Conservation (phyloP, 345 rosid species). For the Noccaea bulbosa region DNA sequence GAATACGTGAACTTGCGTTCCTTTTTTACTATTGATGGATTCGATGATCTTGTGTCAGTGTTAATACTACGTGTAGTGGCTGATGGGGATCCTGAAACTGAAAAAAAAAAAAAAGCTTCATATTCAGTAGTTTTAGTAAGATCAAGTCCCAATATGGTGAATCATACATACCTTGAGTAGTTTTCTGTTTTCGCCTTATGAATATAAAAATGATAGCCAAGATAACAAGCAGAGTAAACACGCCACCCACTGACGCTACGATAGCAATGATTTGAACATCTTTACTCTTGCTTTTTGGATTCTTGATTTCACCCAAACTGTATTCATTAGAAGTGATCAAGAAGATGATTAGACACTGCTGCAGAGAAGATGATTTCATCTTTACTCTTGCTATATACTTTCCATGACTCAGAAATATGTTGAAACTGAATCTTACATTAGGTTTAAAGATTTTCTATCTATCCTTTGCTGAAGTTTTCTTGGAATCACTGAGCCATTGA, state of each 20-base stretch:
- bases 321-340: background rate
- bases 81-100: background rate
- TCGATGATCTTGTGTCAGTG: slow-evolving; percentile 11
- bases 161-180: slow-evolving; percentile 16
- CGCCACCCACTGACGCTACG: slow-evolving; percentile 18
- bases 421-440: slow-evolving; percentile 26
- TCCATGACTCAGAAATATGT: background rate
- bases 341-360: no score
- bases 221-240: slow-evolving; percentile 24
- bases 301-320: background rate
- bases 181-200: background rate
- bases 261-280: background rate
- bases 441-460: slow-evolving; percentile 7
- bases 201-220: slow-evolving; percentile 15
- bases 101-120: background rate
- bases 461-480: background rate
- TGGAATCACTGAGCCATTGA: slow-evolving; percentile 25
- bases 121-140: background rate
- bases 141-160: background rate
- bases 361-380: no score
- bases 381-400: background rate
- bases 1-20: slow-evolving; percentile 37
- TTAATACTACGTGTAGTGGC: background rate
- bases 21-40: slow-evolving; percentile 28
- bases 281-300: background rate